A percentile compares a stretch with the other conserved stretches of the same genome.
Conservation (phyloP, 2,329 filamentous ascomycete species). For the Exophiala sideris region DNA sequence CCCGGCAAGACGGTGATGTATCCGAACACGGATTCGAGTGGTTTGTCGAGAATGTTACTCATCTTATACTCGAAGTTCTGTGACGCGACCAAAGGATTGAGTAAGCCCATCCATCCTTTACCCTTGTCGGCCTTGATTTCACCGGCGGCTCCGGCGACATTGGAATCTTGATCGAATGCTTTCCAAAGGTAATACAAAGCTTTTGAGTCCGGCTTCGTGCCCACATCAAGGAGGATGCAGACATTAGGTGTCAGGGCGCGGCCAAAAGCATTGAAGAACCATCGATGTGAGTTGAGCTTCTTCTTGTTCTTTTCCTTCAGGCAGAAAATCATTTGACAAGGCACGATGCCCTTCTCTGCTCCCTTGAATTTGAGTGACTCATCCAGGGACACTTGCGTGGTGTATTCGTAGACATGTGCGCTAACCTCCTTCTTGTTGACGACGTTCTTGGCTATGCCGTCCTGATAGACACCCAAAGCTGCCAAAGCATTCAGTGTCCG, state of each 20-base stretch:
- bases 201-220: conserved; percentile 82
- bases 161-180: conserved; percentile 95
- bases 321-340: conserved; percentile 97
- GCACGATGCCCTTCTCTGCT: conserved; percentile 97
- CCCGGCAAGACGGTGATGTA: conserved; percentile 97
- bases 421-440: conserved; percentile 96
- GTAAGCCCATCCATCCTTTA: conserved; percentile 71
- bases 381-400: conserved; percentile 93
- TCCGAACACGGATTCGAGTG: conserved; percentile 92
- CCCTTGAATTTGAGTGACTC: conserved; percentile 97
- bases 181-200: conserved; percentile 99
- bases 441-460: conserved; percentile 96
- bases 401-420: conserved; percentile 98
- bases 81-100: conserved; percentile 92
- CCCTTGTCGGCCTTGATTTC: conserved; percentile 98
- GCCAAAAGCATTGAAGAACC: conserved; percentile 99
- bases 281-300: conserved; percentile 96
- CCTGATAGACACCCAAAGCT: conserved; percentile 96
- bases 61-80: conserved; percentile 99
- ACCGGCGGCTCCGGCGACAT: conserved; percentile 91
- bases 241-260: conserved; percentile 90
- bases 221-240: conserved; percentile 94
- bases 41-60: conserved; percentile 98
- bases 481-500: conserved; percentile 90
- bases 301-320: conserved; percentile 96